Evolutionary conservation across 2,329 filamentous ascomycete genomes (phyloP), one percentile per base, ranked within the genome.

Genomic region (Colletotrichum kahawae): DNA sequence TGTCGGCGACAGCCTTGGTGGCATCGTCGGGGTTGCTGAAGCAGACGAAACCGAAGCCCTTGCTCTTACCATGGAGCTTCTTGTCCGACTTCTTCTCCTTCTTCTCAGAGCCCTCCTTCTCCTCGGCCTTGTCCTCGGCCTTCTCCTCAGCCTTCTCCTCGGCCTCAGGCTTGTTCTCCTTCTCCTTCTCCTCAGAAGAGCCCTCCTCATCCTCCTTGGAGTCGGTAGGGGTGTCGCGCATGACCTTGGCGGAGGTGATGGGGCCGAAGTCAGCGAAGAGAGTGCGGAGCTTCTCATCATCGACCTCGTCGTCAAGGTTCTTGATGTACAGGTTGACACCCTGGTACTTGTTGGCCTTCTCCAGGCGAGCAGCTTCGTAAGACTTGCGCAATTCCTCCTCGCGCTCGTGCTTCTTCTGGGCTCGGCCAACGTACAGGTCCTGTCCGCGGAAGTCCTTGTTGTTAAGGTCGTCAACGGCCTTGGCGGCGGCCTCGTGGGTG

Each of bases 311-410:
- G 79, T 95, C 94, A 76, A 99, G 90, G 88, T 99, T 99, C 93
- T 99, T 99, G 89, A 99, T 97, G 90, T 99, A 99, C 65, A 99
- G 92, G 90, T 99, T 99, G 86, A 99, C 97, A 80, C 97, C 97
- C 89, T 98, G 95, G 88, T 99, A 99, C 90, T 99, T 99, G 89
- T 92, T 97, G 85, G 95, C 96, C 91, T 99, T 99, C 92, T 99
- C 97, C 82, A 97, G 91, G 82, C 97, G 96, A 81, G 95, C 95
- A 82, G 96, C 96, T 88, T 99, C 97, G 87, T 99, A 98, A 83
- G 98, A 98, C 91, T 95, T 98, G 89, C 97, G 96, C 77, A 99
- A 93, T 88, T 99, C 97, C 89, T 99, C 97, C 90, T 99, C 97
- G 82, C 97, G 97, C 90, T 99, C 97, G 85, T 98, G 97, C 92